phyloP scores from a whole-genome alignment of 148 eudicot species.

The Cornus florida region DNA sequence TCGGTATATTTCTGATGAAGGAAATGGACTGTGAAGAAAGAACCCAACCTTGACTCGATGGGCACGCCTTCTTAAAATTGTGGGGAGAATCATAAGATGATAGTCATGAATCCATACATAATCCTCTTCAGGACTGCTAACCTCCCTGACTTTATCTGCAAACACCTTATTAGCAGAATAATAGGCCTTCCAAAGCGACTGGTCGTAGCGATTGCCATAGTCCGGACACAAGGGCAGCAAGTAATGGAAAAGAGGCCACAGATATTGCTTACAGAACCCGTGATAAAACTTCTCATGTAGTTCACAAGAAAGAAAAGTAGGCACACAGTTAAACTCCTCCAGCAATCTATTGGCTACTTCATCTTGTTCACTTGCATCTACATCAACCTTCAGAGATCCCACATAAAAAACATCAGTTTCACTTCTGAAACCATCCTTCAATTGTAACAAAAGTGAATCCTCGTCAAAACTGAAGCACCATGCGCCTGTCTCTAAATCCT shows the following conservation, averaged over 20 bases:
- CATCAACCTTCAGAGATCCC: conserved; percentile 59
- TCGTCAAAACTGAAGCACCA: conserved; percentile 61
- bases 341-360: conserved; percentile 57
- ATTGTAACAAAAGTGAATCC: conserved; percentile 57
- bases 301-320: conserved; percentile 65
- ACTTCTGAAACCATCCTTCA: conserved; percentile 49
- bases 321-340: conserved; percentile 63
- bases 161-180: conserved; percentile 68
- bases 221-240: conserved; percentile 72
- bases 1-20: conserved; percentile 73
- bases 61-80: conserved; percentile 59
- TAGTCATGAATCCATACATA: conserved; percentile 77
- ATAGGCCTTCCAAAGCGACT: conserved; percentile 67
- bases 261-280: conserved; percentile 68
- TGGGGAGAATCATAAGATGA: conserved; percentile 26
- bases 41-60: conserved; percentile 62
- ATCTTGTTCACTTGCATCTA: conserved; percentile 55
- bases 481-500: conserved; percentile 37
- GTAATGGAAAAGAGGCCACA: conserved; percentile 83
- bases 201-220: conserved; percentile 60
- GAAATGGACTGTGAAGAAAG: conserved; percentile 74
- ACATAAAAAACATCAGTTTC: conserved; percentile 46
- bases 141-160: conserved; percentile 66
- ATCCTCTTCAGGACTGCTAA: conserved; percentile 60
- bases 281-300: conserved; percentile 21